These are phyloP conservation scores for Coemansia sp. DNA, from an alignment of 192 early-diverging fungal species.

Conservation along the genomic window DNA sequence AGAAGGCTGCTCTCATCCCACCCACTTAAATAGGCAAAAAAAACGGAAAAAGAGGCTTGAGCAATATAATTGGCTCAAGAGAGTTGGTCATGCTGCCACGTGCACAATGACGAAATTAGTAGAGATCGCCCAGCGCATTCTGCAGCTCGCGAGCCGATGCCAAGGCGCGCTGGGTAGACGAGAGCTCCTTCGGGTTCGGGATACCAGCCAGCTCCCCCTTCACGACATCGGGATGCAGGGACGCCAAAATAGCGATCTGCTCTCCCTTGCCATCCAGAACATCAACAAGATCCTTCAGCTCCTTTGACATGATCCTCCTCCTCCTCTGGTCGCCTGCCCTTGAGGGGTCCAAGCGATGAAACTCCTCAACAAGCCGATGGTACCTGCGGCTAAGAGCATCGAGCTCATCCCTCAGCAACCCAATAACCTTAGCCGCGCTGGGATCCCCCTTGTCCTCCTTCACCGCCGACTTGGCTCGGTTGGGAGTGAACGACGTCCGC, in stretches of 20 bases:
- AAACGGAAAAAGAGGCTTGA: not conserved
- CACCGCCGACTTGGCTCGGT: not conserved
- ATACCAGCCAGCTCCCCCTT: not conserved
- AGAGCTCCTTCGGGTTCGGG: not conserved
- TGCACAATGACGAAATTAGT: slow-evolving; percentile 9
- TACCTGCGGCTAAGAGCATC: slow-evolving; percentile 51
- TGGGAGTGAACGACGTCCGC: slow-evolving; percentile 24
- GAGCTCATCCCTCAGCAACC: slow-evolving; percentile 42
- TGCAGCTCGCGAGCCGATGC: slow-evolving; percentile 40
- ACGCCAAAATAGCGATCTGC: slow-evolving; percentile 46
- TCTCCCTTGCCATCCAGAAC: slow-evolving; percentile 51
- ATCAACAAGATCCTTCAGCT: slow-evolving; percentile 52
- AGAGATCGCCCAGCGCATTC: slow-evolving; percentile 42
- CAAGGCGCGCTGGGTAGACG: slow-evolving; percentile 22
- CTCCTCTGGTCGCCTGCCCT: slow-evolving; percentile 18
- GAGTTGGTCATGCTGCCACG: not conserved
- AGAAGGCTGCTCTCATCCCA: not conserved
- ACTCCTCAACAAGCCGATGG: slow-evolving; percentile 40
- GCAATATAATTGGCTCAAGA: not conserved
- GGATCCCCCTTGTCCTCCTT: not conserved
- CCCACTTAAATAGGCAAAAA: not conserved
- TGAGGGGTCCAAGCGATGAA: slow-evolving; percentile 26
- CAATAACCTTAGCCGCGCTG: slow-evolving; percentile 21
- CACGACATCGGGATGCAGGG: slow-evolving; percentile 24
- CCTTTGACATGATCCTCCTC: slow-evolving; percentile 35